phyloP scores from a whole-genome alignment of 768 basidiomycete species.

The Macrolepiota dolichaula region DNA sequence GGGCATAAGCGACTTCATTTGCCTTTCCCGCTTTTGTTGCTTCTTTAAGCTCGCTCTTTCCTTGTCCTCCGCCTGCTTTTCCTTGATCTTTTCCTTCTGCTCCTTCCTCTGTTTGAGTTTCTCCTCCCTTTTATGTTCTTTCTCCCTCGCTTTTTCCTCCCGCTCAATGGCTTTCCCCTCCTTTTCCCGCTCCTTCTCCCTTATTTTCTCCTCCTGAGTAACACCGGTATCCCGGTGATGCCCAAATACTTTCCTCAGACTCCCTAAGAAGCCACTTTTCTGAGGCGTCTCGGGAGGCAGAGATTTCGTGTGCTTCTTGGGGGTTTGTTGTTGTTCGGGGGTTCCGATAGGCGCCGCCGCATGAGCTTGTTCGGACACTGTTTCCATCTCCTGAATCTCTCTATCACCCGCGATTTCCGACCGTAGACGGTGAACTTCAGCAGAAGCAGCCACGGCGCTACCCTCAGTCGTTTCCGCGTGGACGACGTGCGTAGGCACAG shows the following conservation, averaged over 20 bases:
- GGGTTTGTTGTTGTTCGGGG: neutral
- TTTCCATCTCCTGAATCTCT: neutral
- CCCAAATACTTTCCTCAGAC: conserved; percentile 43
- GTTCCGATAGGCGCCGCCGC: neutral
- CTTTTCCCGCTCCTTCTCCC: neutral
- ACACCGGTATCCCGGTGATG: neutral
- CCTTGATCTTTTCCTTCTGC: conserved; percentile 9
- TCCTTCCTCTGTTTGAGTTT: neutral
- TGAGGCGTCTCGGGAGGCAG: conserved; percentile 14
- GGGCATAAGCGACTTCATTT: neutral
- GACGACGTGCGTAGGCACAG: neutral
- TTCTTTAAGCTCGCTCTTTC: neutral
- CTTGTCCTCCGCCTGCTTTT: neutral
- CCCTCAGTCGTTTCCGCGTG: neutral
- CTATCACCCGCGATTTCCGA: neutral
- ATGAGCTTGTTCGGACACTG: neutral
- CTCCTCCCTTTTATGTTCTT: neutral
- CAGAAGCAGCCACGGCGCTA: neutral
- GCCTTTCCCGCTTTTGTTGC: neutral
- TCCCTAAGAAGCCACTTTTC: conserved; percentile 37
- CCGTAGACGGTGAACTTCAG: neutral
- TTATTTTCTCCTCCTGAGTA: conserved; percentile 2
- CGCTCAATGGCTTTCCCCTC: conserved; percentile 6
- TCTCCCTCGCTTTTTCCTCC: conserved; percentile 2
- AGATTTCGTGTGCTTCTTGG: neutral